A percentile compares a stretch with the other conserved stretches of the same genome.
These are phyloP conservation scores for Parastagonospora avenae DNA, from an alignment of 2,329 filamentous ascomycete genomes.

Conservation along the genomic window DNA sequence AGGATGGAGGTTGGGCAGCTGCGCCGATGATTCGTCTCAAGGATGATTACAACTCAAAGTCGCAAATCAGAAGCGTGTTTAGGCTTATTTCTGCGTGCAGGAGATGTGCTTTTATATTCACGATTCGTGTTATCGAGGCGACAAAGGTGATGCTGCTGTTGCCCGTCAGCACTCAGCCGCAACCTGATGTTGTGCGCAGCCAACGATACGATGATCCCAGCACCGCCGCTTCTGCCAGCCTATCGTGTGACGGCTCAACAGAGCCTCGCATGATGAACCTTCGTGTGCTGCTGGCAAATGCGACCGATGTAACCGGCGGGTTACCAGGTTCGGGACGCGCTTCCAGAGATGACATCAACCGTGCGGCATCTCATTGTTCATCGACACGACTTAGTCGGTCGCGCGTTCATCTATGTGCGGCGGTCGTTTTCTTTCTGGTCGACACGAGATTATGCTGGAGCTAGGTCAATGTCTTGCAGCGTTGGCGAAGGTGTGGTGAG, in stretches of 20 bases:
- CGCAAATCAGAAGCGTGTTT: no score
- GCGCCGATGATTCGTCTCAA: background rate
- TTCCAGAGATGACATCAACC: conserved; percentile 1
- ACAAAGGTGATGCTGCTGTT: background rate
- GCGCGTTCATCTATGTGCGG: no score
- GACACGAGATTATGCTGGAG: no score
- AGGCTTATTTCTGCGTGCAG: background rate
- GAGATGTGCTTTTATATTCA: background rate
- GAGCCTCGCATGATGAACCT: background rate
- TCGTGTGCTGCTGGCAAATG: background rate
- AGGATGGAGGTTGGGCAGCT: background rate
- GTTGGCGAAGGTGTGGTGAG: no score
- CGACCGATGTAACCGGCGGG: background rate
- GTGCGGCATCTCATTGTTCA: background rate
- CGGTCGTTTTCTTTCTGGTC: no score
- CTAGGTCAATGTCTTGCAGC: no score
- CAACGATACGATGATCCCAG: conserved; percentile 5
- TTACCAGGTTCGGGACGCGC: no score
- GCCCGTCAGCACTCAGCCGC: conserved; percentile 17
- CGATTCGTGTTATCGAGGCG: background rate
- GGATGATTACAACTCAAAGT: no score
- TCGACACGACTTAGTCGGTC: no score
- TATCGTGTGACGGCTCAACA: conserved; percentile 2
- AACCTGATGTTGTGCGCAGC: conserved; percentile 8
- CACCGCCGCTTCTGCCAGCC: conserved; percentile 1